phyloP scores from a whole-genome alignment of 148 eudicot genomes.

The Suaeda aralocaspica region DNA sequence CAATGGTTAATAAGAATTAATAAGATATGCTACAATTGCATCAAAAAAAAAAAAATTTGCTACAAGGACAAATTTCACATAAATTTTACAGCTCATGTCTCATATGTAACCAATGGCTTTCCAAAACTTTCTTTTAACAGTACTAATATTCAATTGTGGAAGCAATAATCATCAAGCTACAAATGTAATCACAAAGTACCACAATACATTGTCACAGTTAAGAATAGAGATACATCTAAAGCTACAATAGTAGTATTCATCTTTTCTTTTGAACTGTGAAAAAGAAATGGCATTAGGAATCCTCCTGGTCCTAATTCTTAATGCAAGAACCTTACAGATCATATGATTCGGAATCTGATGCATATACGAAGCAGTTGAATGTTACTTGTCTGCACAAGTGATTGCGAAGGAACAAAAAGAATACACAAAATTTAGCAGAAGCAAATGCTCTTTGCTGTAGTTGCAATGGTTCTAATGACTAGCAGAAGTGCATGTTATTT shows the following conservation, averaged over 20 bases:
- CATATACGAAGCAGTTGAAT: not conserved
- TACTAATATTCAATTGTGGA: not conserved
- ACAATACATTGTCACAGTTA: not conserved
- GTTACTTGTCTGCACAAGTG: not conserved
- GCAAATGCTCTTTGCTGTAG: not conserved
- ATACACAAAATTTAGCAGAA: not conserved
- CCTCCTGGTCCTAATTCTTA: too few species aligned
- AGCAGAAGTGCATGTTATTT: not conserved
- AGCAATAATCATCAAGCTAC: not conserved
- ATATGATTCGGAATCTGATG: not conserved
- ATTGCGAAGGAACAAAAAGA: slow-evolving; percentile 9
- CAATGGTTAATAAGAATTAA: too few species aligned
- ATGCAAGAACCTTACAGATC: not conserved
- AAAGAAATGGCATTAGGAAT: too few species aligned
- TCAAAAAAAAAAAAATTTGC: too few species aligned
- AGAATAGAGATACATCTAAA: not conserved
- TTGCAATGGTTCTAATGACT: too few species aligned
- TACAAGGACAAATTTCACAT: not conserved
- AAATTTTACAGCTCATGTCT: not conserved
- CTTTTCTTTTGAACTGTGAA: too few species aligned
- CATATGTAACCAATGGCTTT: not conserved
- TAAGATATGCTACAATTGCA: too few species aligned
- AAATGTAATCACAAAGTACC: slow-evolving; percentile 14
- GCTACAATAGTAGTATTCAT: too few species aligned
- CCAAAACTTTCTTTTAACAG: not conserved